phyloP scores from a whole-genome alignment of 164 flowering plant genomes.

The Dillenia suffruticosa region DNA sequence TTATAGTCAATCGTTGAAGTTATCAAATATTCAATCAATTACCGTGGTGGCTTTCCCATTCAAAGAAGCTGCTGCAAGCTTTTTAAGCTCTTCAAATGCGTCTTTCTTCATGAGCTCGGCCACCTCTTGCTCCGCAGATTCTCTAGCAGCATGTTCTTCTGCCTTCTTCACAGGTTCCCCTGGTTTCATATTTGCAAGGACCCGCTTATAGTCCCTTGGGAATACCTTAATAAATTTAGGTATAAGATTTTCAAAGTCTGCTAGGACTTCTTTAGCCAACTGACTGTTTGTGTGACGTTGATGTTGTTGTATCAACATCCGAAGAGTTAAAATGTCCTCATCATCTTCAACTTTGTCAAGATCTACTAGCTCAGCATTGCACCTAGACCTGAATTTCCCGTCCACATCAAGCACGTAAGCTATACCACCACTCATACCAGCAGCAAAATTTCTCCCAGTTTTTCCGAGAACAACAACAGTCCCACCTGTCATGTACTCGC shows the following conservation, averaged over 20 bases:
- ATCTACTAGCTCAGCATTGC: conserved; percentile 93
- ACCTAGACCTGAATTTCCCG: conserved; percentile 57
- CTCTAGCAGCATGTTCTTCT: conserved; percentile 24
- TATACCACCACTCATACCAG: conserved; percentile 99
- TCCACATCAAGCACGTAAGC: conserved; percentile 94
- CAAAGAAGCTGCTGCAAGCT: conserved; percentile 60
- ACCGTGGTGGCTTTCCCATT: conserved; percentile 44
- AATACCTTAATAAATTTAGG: conserved; percentile 91
- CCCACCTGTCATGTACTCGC: conserved; percentile 99
- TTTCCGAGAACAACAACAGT: conserved; percentile 90
- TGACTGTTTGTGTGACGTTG: conserved; percentile 88
- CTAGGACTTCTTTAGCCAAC: conserved; percentile 78
- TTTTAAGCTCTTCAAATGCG: conserved; percentile 97
- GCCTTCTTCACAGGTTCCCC: conserved; percentile 39
- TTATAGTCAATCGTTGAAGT: too few relatives aligned
- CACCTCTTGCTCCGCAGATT: conserved; percentile 53
- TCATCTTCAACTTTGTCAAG: conserved; percentile 95
- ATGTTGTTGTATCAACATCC: conserved; percentile 97
- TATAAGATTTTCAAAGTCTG: conserved; percentile 64
- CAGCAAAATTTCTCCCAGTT: conserved; percentile 98
- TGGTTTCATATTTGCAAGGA: conserved; percentile 61
- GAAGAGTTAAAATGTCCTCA: conserved; percentile 75
- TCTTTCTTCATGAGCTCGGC: conserved; percentile 60
- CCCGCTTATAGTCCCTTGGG: conserved; percentile 90
- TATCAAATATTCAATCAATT: not conserved